Evolutionary conservation across 2,329 filamentous ascomycete species (phyloP), one percentile per base, ranked within the genome.

Genomic region (Sclerotinia trifoliorum): DNA sequence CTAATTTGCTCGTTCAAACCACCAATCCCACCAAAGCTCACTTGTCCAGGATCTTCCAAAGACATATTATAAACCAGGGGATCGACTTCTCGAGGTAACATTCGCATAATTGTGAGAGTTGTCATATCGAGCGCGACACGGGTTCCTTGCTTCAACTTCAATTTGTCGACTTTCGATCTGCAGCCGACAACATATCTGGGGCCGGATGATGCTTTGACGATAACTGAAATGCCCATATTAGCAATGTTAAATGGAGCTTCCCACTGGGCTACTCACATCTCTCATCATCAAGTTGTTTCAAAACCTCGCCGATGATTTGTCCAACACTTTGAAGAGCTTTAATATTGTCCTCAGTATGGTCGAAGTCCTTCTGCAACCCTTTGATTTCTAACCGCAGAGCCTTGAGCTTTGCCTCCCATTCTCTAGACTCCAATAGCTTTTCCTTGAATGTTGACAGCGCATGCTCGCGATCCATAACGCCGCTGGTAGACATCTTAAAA

Each of bases 41-140:
- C 90, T 80, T 98, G 94, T 7, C 95, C 95, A 0, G 95, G 95
- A 79, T 99, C 95, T 80, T 99, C 95, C 75, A 99, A 82, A 26
- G 95, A 99, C 95, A 99, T 99, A 85, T 99, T 99, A 87, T 99
- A 99, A 74, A 99, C 95, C 74, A 99, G 85, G 26, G 95, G 95
- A 78, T 99, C 95, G 78, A 99, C 96, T 83, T 99, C 95, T 80
- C 95, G 91, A 70, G 95, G 96, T 58, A 99, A 86, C 95, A 99
- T 99, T 77, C 95, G 92, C 95, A 99, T 99, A 81, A 99, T 99
- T 70, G 95, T 99, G 74, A 99, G 90, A 26, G 95, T 99, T 64
- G 95, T 99, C 95, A 99, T 99, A 78, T 99, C 95, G 70, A 99
- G 89, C 46, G 95, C 94, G 67, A 99, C 95, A 77, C 95, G 92